These are phyloP conservation scores for Xylaria intraflava DNA, from an alignment of 495 filamentous ascomycete genomes.

Conservation along the genomic window DNA sequence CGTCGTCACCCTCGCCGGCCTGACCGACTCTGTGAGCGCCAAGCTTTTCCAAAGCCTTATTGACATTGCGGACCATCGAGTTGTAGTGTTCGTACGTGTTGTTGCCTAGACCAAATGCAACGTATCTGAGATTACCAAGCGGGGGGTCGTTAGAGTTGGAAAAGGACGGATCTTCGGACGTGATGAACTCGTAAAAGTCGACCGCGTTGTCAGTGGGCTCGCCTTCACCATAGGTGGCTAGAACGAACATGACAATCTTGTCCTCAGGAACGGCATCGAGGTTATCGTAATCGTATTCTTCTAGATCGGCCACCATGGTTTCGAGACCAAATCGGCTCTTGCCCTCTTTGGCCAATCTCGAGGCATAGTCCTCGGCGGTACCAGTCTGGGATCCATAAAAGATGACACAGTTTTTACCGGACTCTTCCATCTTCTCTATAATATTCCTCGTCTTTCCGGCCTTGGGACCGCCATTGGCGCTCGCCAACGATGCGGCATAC, in stretches of 20 bases:
- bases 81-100: slow-evolving; percentile 99
- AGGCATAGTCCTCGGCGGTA: slow-evolving; percentile 97
- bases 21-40: slow-evolving; percentile 78
- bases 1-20: slow-evolving; percentile 94
- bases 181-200: slow-evolving; percentile 97
- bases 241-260: slow-evolving; percentile 89
- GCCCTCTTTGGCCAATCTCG: slow-evolving; percentile 94
- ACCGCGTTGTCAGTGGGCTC: slow-evolving; percentile 99
- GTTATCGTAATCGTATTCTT: slow-evolving; percentile 97
- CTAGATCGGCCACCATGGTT: slow-evolving; percentile 96
- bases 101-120: slow-evolving; percentile 93
- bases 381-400: slow-evolving; percentile 99
- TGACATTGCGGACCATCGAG: slow-evolving; percentile 89
- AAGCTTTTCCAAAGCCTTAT: slow-evolving; percentile 68
- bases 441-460: slow-evolving; percentile 89
- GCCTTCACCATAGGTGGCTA: slow-evolving; percentile 97
- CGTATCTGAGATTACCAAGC: slow-evolving; percentile 80
- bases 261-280: slow-evolving; percentile 83
- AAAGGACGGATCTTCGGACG: slow-evolving; percentile 71
- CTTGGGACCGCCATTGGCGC: slow-evolving; percentile 66
- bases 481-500: slow-evolving; percentile 64
- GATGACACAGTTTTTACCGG: slow-evolving; percentile 92
- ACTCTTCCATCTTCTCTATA: slow-evolving; percentile 91
- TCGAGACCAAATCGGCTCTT: slow-evolving; percentile 93
- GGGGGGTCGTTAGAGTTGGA: slow-evolving; percentile 71